A percentile compares a stretch with the other conserved stretches of the same genome.
Conservation (phyloP, 106 monocot species). For the Dendrobium catenatum region DNA sequence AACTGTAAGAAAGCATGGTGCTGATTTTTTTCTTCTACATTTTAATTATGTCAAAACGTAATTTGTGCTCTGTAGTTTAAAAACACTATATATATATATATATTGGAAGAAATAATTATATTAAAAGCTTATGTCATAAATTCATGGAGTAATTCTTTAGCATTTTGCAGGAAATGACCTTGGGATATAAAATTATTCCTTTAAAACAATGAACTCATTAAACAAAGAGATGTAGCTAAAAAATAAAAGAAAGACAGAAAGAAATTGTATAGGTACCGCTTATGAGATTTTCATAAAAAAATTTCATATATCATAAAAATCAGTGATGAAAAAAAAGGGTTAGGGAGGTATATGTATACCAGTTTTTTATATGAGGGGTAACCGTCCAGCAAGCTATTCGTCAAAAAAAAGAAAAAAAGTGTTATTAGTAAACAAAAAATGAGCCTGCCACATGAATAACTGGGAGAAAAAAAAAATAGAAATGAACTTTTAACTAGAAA, state of each 20-base stretch:
- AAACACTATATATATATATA: background rate
- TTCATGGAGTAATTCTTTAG: no score
- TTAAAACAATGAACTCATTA: background rate
- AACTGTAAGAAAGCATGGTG: no score
- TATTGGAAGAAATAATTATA: background rate
- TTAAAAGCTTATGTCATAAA: no score
- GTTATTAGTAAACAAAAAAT: background rate
- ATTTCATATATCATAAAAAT: background rate
- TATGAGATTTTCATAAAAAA: background rate
- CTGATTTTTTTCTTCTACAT: no score
- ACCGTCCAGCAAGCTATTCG: conserved; percentile 73
- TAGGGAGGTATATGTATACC: conserved; percentile 30
- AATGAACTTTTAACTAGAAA: background rate
- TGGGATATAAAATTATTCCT: background rate
- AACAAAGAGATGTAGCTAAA: background rate
- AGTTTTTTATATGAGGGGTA: conserved; percentile 66
- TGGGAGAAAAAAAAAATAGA: background rate
- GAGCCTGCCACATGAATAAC: background rate
- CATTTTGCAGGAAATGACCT: no score
- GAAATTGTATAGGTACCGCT: background rate
- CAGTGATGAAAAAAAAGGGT: background rate
- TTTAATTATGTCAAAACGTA: no score
- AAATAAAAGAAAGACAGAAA: background rate
- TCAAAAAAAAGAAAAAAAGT: background rate
- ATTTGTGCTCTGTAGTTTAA: no score